Evolutionary conservation across 2,329 filamentous ascomycete species (phyloP), one percentile per base, ranked within the genome.

Genomic region (Colletotrichum sp.): DNA sequence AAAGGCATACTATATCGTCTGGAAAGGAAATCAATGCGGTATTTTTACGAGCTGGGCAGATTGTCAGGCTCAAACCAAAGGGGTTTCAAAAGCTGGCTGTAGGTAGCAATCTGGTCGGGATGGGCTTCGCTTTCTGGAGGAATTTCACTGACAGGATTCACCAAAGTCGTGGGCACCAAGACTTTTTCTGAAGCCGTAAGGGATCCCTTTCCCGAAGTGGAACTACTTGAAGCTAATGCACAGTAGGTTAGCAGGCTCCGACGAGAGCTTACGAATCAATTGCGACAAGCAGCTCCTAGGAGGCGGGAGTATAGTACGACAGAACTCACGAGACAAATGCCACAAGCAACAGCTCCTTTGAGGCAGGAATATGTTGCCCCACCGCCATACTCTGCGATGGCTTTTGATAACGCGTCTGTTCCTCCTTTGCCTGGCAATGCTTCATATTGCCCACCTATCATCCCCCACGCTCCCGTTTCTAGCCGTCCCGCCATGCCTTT

Each of bases 1-100:
- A 22, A 52, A 52, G 44, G 44, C 44, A 4, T 52, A 52, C 44
- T 52, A 52, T 1, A 5, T 52, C n/a, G n/a, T 52, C 44, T 52
- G 44, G 44, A 52, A 13, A 22, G 44, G 44, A 52, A 0, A 22
- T 4, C 12, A 52, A 52, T 22, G 44, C 44, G 44, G 44, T 0
- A 52, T 52, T 0, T 52, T 3, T 13, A 52, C 44, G 44, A 22
- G 0, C 44, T 52, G 44, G 44, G 0, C 11, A 52, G 44, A 0
- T 0, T 52, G n/a, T 22, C 44, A 52, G 44, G n/a, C 44, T 1
- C 44, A 52, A 22, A 52, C 44, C 11, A 52, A 52, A 0, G 44
- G 44, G n/a, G 6, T 52, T 52, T 52, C 44, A 22, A 52, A 8
- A 0, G 44, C 44, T 52, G 44, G n/a, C 44, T 52, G 44, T 52